Conservation (phyloP, 2,329 filamentous ascomycete genomes). For the Juglanconis sp. region DNA sequence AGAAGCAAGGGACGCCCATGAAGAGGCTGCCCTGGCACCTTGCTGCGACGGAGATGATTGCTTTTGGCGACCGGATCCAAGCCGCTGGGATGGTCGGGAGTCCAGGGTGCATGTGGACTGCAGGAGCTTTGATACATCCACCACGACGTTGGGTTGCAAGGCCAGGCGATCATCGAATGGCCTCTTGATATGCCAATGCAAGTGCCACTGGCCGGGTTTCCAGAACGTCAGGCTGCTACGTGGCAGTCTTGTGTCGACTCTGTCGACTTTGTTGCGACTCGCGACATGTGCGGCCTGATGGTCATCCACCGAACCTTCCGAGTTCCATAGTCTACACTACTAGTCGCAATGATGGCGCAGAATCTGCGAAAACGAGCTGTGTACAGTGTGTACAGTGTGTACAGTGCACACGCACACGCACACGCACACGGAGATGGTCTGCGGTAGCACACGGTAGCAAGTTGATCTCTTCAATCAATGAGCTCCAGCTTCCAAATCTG, state of each 20-base stretch:
- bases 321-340: too few relatives aligned
- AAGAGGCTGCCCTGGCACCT: conserved; percentile 1
- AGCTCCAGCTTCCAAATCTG: too few relatives aligned
- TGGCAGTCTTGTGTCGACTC: not conserved
- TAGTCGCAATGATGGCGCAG: too few relatives aligned
- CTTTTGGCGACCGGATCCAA: conserved; percentile 17
- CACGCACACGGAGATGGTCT: too few relatives aligned
- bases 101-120: conserved; percentile 1
- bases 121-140: conserved; percentile 3
- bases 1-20: conserved; percentile 3
- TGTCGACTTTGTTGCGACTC: not conserved
- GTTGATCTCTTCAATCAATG: too few relatives aligned
- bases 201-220: not conserved
- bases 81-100: conserved; percentile 14
- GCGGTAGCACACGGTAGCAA: too few relatives aligned
- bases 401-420: too few relatives aligned
- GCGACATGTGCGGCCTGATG: not conserved
- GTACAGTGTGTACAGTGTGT: too few relatives aligned
- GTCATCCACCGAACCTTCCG: too few relatives aligned
- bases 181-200: not conserved
- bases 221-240: not conserved
- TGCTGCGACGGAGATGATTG: not conserved
- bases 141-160: conserved; percentile 5
- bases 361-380: too few relatives aligned
- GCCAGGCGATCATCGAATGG: conserved; percentile 2